Percentiles rank a stretch among this genome's conserved stretches.
Evolutionary conservation across 2,329 filamentous ascomycete species (phyloP).

Genomic region (Pezizomycotina sp.): DNA sequence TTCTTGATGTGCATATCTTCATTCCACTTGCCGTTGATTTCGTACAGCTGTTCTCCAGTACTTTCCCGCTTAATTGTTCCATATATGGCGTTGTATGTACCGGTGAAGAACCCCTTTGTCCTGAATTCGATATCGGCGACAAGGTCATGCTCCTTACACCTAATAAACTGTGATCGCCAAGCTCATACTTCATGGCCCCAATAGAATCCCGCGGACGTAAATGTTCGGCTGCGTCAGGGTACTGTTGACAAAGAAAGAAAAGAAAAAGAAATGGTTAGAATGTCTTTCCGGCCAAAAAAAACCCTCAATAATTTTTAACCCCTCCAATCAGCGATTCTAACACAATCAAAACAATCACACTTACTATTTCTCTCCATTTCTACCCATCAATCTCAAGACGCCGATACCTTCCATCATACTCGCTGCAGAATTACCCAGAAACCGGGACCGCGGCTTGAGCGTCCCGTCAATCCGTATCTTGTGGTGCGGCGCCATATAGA

Average conservation of each 20-base stretch:
- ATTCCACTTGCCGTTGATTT: constrained; percentile 83
- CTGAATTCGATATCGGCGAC: constrained; percentile 94
- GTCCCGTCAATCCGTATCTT: constrained; percentile 90
- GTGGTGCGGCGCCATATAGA: constrained; percentile 91
- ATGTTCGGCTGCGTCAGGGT: constrained; percentile 96
- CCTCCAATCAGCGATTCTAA: too few species aligned
- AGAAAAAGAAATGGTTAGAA: constrained; percentile 1
- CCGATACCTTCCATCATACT: constrained; percentile 97
- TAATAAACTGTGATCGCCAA: constrained; percentile 91
- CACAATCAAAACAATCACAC: too few species aligned
- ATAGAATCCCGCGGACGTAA: constrained; percentile 92
- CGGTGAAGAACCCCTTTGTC: constrained; percentile 91
- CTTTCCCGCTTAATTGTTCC: constrained; percentile 77
- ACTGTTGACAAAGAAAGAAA: constrained; percentile 4
- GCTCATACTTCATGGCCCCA: constrained; percentile 99
- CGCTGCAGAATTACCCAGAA: constrained; percentile 89
- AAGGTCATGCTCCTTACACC: constrained; percentile 74
- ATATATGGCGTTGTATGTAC: constrained; percentile 90
- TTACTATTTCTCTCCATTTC: constrained; percentile 73
- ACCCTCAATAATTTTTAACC: too few species aligned
- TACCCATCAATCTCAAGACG: constrained; percentile 65
- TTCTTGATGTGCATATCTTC: constrained; percentile 89
- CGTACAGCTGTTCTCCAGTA: constrained; percentile 73
- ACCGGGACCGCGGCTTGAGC: constrained; percentile 84
- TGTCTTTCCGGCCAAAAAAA: neutral